phyloP scores from a whole-genome alignment of 169 alveolate genomes.

The Eimeria praecox region DNA sequence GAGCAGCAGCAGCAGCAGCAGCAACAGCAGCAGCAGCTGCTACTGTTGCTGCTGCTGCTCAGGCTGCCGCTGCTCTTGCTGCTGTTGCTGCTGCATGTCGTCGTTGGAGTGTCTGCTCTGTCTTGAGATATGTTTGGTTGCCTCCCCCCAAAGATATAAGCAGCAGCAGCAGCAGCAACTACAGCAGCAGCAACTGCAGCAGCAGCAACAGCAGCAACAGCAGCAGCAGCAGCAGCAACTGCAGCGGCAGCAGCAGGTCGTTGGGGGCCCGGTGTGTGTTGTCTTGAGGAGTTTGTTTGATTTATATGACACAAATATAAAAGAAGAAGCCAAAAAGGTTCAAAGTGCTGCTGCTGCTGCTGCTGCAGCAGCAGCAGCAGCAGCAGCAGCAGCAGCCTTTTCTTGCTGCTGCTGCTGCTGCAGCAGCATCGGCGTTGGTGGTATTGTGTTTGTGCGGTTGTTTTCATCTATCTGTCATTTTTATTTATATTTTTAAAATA shows the following conservation, averaged over 20 bases:
- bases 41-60: not conserved
- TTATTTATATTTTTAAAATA: no score
- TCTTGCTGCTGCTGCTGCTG: no score
- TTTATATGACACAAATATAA: no score
- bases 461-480: no score
- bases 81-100: no score
- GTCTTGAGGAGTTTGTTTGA: not conserved
- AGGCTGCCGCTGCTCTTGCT: not conserved
- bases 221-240: constrained; percentile 19
- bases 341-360: constrained; percentile 6
- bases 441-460: not conserved
- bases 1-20: not conserved
- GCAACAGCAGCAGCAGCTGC: not conserved
- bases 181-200: constrained; percentile 2
- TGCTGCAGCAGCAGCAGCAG: not conserved
- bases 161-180: no score
- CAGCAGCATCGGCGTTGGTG: no score
- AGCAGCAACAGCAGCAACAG: not conserved
- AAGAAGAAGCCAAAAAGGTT: no score
- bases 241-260: constrained; percentile 3
- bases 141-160: no score
- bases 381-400: no score
- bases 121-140: no score
- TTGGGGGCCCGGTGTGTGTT: not conserved
- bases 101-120: no score